Evolutionary conservation across 768 basidiomycete species (phyloP).

Genomic region (Podaxis sp.): DNA sequence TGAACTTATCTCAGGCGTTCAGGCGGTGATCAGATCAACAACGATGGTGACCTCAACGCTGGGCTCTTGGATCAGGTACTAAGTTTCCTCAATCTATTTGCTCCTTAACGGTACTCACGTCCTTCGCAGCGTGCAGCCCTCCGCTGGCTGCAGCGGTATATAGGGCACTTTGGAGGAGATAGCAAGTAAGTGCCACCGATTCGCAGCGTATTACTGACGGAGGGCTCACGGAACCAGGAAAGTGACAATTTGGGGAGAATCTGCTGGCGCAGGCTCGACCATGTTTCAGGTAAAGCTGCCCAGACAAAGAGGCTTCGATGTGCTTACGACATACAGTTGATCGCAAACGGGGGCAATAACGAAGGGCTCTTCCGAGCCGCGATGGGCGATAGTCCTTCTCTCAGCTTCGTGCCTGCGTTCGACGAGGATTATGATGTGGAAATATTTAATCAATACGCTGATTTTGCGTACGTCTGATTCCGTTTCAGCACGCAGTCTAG

Average conservation of each 20-base stretch:
- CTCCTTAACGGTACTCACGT: background rate
- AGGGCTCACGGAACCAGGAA: constrained; percentile 21
- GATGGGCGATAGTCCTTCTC: constrained; percentile 45
- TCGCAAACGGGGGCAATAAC: constrained; percentile 37
- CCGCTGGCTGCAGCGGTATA: constrained; percentile 39
- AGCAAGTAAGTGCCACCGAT: constrained; percentile 22
- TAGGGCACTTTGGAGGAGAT: constrained; percentile 37
- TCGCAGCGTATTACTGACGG: background rate
- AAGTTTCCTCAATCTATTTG: constrained; percentile 1
- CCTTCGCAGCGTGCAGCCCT: constrained; percentile 32
- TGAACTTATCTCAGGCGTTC: background rate
- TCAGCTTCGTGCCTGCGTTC: constrained; percentile 35
- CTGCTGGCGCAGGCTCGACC: constrained; percentile 41
- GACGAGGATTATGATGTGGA: constrained; percentile 33
- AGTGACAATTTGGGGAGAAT: constrained; percentile 44
- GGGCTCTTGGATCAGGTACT: constrained; percentile 41
- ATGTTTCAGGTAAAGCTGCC: constrained; percentile 36
- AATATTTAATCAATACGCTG: constrained; percentile 35
- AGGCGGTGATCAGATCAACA: constrained; percentile 35
- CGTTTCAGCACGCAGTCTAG: background rate
- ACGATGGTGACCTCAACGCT: constrained; percentile 35
- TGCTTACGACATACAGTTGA: constrained; percentile 26
- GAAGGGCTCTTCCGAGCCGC: constrained; percentile 39
- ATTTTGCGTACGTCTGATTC: constrained; percentile 31
- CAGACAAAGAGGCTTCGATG: background rate